These are phyloP conservation scores for Russula brevipes DNA, from an alignment of 768 basidiomycete genomes.

Conservation along the genomic window DNA sequence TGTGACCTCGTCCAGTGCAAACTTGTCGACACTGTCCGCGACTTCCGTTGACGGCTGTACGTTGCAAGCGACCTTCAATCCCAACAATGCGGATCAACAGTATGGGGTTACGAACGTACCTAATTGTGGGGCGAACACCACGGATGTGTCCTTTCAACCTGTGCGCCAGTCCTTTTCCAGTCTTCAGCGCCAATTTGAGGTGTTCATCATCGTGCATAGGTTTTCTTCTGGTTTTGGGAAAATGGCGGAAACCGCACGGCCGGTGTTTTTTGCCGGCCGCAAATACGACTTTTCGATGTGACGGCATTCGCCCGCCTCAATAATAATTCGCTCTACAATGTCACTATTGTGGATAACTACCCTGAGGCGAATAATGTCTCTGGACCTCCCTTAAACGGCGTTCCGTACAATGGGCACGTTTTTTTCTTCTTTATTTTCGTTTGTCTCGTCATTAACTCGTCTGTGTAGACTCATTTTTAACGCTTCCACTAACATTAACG, in stretches of 20 bases:
- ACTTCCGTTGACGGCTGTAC: conserved; percentile 48
- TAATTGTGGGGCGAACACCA: conserved; percentile 30
- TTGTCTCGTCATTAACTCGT: neutral
- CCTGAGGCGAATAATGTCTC: conserved; percentile 48
- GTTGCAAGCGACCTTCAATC: conserved; percentile 35
- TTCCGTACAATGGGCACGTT: conserved; percentile 55
- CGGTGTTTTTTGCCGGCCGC: conserved; percentile 55
- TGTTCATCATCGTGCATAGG: conserved; percentile 25
- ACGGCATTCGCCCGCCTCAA: conserved; percentile 41
- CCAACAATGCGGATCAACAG: conserved; percentile 39
- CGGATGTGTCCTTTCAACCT: conserved; percentile 42
- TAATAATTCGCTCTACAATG: conserved; percentile 39
- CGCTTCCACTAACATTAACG: conserved; percentile 37
- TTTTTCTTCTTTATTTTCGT: neutral
- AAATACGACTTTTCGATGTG: conserved; percentile 42
- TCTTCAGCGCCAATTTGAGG: neutral
- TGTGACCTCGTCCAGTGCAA: conserved; percentile 28
- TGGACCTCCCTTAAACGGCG: conserved; percentile 40
- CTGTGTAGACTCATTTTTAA: conserved; percentile 22
- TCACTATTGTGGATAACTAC: conserved; percentile 32
- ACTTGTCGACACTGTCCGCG: conserved; percentile 38
- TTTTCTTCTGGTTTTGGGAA: conserved; percentile 66
- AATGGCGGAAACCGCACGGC: conserved; percentile 28
- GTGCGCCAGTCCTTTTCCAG: neutral
- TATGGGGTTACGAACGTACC: conserved; percentile 44